A percentile compares a stretch with the other conserved stretches of the same genome.
phyloP scores from a whole-genome alignment of 352 stramenopile genomes.

The Thraustochytrium sp. region DNA sequence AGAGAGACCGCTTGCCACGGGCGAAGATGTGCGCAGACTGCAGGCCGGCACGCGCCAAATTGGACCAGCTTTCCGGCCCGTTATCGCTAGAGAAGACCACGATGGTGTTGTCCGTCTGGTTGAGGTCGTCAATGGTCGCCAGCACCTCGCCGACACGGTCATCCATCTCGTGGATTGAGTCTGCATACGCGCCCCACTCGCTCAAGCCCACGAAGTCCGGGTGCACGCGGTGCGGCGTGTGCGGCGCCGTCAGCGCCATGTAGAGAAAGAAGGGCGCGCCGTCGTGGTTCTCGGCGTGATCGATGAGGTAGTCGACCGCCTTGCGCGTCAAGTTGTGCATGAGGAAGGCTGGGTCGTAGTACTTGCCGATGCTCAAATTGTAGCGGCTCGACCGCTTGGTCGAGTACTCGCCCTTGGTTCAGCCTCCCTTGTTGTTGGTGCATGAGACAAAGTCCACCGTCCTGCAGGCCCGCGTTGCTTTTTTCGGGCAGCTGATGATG shows the following conservation, averaged over 20 bases:
- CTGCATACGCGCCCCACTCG: not conserved
- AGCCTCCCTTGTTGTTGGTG: too few relatives aligned
- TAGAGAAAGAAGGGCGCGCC: not conserved
- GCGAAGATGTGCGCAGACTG: not conserved
- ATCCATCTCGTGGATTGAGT: not conserved
- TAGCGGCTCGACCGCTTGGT: too few relatives aligned
- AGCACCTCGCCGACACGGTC: not conserved
- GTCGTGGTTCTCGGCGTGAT: not conserved
- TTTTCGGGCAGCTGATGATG: not conserved
- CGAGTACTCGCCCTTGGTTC: too few relatives aligned
- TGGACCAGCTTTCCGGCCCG: not conserved
- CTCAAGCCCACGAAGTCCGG: not conserved
- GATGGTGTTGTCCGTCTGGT: not conserved
- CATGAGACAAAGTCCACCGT: too few relatives aligned
- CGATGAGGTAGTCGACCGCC: not conserved
- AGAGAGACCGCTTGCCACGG: not conserved
- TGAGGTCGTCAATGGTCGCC: not conserved
- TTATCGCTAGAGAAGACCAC: not conserved
- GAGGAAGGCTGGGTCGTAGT: too few relatives aligned
- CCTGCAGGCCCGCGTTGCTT: not conserved
- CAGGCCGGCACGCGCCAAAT: not conserved
- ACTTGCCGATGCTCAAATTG: too few relatives aligned
- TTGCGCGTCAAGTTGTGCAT: not conserved
- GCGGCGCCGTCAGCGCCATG: not conserved
- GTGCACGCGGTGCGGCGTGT: not conserved